Conservation (phyloP, 208 protist genomes). For the Acanthamoeba sp. region DNA sequence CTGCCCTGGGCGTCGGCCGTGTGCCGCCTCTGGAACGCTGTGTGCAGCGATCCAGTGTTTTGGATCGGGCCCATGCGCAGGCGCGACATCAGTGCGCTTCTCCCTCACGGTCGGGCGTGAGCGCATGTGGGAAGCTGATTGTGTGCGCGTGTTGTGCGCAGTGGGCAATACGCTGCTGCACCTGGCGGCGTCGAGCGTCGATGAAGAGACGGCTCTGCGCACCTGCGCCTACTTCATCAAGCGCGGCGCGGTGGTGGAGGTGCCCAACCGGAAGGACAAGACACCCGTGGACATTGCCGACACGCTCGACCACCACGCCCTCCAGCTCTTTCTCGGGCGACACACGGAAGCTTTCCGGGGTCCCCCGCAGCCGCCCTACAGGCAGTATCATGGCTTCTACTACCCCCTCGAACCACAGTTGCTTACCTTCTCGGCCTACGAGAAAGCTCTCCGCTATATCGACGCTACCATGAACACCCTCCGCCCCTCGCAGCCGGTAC, state of each 20-base stretch:
- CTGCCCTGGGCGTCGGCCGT: background rate
- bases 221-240: conserved; percentile 17
- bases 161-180: conserved; percentile 37
- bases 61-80: background rate
- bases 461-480: too few species aligned
- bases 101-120: too few species aligned
- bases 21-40: conserved; percentile 1
- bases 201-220: background rate
- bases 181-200: conserved; percentile 21
- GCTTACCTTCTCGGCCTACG: too few species aligned
- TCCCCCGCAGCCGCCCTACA: too few species aligned
- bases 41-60: background rate
- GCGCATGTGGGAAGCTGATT: too few species aligned
- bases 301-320: background rate
- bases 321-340: background rate
- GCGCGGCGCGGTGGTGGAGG: background rate
- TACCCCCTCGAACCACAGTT: too few species aligned
- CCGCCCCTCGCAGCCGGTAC: too few species aligned
- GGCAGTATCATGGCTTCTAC: too few species aligned
- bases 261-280: background rate
- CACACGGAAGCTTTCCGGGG: background rate
- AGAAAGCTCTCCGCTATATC: too few species aligned
- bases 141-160: background rate
- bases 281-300: background rate
- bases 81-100: conserved; percentile 1